These are phyloP conservation scores for Tephrocybe sp. DNA, from an alignment of 768 basidiomycete genomes.

Conservation along the genomic window DNA sequence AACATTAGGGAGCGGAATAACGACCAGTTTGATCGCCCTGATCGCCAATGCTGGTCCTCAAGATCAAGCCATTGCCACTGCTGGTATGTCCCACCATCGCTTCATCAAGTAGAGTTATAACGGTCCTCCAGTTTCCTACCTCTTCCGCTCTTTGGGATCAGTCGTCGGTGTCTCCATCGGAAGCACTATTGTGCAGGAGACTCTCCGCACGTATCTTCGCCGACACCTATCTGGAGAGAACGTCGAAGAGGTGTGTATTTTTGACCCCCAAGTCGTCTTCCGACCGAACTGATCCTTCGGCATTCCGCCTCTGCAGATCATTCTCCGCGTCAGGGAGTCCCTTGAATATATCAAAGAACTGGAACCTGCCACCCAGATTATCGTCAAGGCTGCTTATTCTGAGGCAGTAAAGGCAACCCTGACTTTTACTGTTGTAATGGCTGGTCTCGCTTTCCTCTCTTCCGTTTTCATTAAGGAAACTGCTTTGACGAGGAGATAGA, in stretches of 20 bases:
- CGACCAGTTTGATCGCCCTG: constrained; percentile 57
- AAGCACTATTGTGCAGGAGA: constrained; percentile 55
- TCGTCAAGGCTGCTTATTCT: constrained; percentile 42
- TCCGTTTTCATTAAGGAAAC: constrained; percentile 57
- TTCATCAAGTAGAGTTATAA: background rate
- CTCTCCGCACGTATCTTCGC: constrained; percentile 44
- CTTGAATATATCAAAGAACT: constrained; percentile 46
- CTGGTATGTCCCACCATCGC: constrained; percentile 35
- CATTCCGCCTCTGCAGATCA: constrained; percentile 33
- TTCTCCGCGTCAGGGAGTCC: constrained; percentile 49
- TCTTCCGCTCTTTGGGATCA: constrained; percentile 63
- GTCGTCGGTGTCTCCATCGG: constrained; percentile 58
- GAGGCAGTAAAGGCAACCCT: constrained; percentile 49
- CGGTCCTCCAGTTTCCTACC: constrained; percentile 49
- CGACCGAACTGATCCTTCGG: background rate
- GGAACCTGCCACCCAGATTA: constrained; percentile 32
- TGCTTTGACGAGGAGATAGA: constrained; percentile 24
- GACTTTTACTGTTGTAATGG: constrained; percentile 45
- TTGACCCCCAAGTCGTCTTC: too few species aligned
- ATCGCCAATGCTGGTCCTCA: constrained; percentile 62
- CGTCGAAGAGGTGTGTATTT: constrained; percentile 49
- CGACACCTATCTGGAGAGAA: constrained; percentile 41
- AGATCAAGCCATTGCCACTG: constrained; percentile 67
- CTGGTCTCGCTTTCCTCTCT: constrained; percentile 39
- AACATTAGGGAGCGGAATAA: constrained; percentile 50